Evolutionary conservation across 2,329 filamentous ascomycete species (phyloP), one percentile per base, ranked within the genome.

Genomic region (Rutstroemia sp.): DNA sequence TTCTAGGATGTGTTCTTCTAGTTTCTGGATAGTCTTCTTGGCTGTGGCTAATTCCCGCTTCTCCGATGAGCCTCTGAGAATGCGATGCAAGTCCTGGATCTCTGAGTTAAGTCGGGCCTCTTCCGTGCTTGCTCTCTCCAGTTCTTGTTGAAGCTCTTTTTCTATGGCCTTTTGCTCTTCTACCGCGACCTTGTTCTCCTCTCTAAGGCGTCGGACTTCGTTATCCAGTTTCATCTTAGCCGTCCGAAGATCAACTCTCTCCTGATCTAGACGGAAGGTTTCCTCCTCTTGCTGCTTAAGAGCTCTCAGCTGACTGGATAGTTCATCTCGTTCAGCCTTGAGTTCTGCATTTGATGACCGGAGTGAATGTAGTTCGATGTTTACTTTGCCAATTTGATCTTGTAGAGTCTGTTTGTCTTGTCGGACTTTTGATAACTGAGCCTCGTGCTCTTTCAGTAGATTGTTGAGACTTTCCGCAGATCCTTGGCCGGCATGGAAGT

Each of bases 181-280:
- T 12, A 74, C 58, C 39, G 88, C 71, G 1, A 74, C 68, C 55
- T 75, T 76, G 63, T 83, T 85, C 66, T 89, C 86, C 8, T 87
- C 82, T 51, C 76, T 81, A 16, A 88, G 72, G 12, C 83, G 77
- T 44, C 82, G 81, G 16, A 87, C 74, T 64, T 89, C 86, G 58
- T 75, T 78, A 60, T 89, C 86, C 17, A 88, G 76, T 64, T 83
- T 86, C 60, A 83, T 73, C 67, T 85, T 87, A n/a, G 80, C 73
- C 27, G 83, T 82, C 17, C 84, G 82, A 23, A 89, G 73, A 54
- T 89, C 84, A 47, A 86, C 72, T 61, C 85, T 83, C 65, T 89
- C 87, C 59, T 84, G 81, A 62, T 89, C 86, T 47, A 87, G 69
- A 12, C 78, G 79, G 62, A 82, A 78, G 1, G 78, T 81, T 57